These are phyloP conservation scores for Salvia hispanica DNA, from an alignment of 257 asterid genomes.

Conservation along the genomic window DNA sequence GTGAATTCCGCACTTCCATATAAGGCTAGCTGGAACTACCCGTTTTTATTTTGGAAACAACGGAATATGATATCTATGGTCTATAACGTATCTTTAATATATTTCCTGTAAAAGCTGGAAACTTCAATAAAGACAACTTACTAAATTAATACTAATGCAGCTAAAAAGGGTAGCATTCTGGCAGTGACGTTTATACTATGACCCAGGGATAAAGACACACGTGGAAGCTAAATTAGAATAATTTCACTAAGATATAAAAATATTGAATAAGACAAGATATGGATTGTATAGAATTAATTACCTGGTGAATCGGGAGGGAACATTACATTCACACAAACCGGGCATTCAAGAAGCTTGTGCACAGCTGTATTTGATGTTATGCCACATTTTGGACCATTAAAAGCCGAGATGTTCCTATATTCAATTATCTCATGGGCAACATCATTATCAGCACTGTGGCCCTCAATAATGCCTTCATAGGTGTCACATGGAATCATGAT, in stretches of 20 bases:
- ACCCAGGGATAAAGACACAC: too few relatives aligned
- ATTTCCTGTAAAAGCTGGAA: too few relatives aligned
- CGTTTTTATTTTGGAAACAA: too few relatives aligned
- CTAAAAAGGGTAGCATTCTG: background rate
- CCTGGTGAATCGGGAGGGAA: constrained; percentile 89
- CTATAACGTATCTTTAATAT: too few relatives aligned
- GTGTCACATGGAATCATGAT: constrained; percentile 67
- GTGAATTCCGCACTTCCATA: background rate
- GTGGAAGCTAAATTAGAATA: background rate
- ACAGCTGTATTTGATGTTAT: constrained; percentile 56
- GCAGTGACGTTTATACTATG: background rate
- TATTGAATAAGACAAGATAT: constrained; percentile 11
- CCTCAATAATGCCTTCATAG: constrained; percentile 43
- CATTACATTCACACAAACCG: constrained; percentile 68
- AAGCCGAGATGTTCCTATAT: constrained; percentile 43
- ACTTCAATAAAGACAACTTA: too few relatives aligned
- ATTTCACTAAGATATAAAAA: constrained; percentile 10
- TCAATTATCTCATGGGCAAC: constrained; percentile 53
- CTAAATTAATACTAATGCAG: too few relatives aligned
- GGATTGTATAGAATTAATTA: constrained; percentile 31
- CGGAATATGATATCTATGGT: too few relatives aligned
- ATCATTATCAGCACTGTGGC: constrained; percentile 45
- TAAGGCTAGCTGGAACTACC: background rate
- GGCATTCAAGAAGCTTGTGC: constrained; percentile 79
- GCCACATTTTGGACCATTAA: constrained; percentile 46